Conservation (phyloP, 1,284 basidiomycete species). For the Ustilago loliicola region DNA sequence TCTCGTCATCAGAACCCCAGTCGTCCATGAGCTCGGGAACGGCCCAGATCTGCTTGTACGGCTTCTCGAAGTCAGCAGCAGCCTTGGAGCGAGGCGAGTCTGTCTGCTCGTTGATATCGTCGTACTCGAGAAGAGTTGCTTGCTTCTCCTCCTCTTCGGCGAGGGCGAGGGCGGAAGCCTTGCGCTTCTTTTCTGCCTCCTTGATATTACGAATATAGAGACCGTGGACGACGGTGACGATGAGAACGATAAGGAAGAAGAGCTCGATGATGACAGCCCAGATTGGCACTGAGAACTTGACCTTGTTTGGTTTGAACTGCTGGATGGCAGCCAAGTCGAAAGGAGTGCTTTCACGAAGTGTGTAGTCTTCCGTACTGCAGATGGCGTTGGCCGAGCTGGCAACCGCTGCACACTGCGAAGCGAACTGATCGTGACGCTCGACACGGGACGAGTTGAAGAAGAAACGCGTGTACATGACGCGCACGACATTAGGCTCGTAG, state of each 20-base stretch:
- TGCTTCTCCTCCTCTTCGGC: constrained; percentile 33
- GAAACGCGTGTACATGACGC: constrained; percentile 60
- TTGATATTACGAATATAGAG: constrained; percentile 47
- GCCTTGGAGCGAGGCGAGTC: constrained; percentile 28
- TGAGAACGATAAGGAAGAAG: constrained; percentile 41
- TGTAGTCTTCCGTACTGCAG: constrained; percentile 60
- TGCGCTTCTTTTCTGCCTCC: constrained; percentile 44
- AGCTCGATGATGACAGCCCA: constrained; percentile 48
- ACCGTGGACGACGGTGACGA: constrained; percentile 51
- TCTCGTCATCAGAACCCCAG: constrained; percentile 47
- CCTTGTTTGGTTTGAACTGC: constrained; percentile 26
- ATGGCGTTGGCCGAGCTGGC: constrained; percentile 27
- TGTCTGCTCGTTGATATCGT: constrained; percentile 33
- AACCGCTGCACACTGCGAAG: constrained; percentile 36
- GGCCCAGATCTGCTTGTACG: constrained; percentile 54
- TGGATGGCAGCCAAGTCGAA: constrained; percentile 32
- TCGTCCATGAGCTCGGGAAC: constrained; percentile 53
- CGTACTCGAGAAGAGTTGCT: constrained; percentile 24
- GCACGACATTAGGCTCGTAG: constrained; percentile 38
- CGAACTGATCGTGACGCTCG: constrained; percentile 51
- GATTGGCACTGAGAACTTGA: constrained; percentile 38
- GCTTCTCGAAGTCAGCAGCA: constrained; percentile 43
- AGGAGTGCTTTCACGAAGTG: constrained; percentile 49
- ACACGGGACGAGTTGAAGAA: constrained; percentile 64
- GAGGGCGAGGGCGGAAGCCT: constrained; percentile 33